phyloP scores from a whole-genome alignment of 2,329 filamentous ascomycete species.

The Diplodia corticola region DNA sequence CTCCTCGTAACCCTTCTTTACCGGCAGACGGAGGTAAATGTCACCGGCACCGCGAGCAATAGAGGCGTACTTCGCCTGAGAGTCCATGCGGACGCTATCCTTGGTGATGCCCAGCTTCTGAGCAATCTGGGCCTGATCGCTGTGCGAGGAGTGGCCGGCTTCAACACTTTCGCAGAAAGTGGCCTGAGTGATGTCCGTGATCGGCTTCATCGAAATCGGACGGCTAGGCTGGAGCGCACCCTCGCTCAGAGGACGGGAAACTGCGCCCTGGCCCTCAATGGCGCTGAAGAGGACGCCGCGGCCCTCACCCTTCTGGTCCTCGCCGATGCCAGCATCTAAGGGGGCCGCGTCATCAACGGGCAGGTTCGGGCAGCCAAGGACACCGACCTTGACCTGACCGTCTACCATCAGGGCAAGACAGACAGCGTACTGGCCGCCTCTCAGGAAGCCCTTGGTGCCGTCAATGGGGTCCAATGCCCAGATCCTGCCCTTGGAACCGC shows the following conservation, averaged over 20 bases:
- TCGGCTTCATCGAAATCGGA: constrained; percentile 75
- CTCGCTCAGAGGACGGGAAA: constrained; percentile 69
- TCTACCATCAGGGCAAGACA: constrained; percentile 91
- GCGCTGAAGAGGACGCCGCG: constrained; percentile 89
- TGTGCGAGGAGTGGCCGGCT: constrained; percentile 85
- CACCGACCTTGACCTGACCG: constrained; percentile 89
- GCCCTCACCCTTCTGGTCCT: constrained; percentile 71
- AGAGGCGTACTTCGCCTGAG: constrained; percentile 95
- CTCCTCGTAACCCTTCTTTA: constrained; percentile 86
- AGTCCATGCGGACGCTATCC: constrained; percentile 93
- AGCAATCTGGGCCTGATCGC: constrained; percentile 83
- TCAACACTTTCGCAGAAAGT: constrained; percentile 98
- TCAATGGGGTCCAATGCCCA: constrained; percentile 98
- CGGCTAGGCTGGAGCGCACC: constrained; percentile 58
- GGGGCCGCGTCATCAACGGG: constrained; percentile 78
- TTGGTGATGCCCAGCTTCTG: constrained; percentile 81
- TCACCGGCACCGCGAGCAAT: constrained; percentile 93
- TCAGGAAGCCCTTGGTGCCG: constrained; percentile 94
- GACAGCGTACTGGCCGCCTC: constrained; percentile 95
- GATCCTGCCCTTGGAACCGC: constrained; percentile 74
- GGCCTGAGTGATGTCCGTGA: constrained; percentile 72
- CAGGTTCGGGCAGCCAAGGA: constrained; percentile 93
- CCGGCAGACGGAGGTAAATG: constrained; percentile 87
- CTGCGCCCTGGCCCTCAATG: constrained; percentile 75
- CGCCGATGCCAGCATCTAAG: constrained; percentile 70